A percentile compares a stretch with the other conserved stretches of the same genome.
phyloP scores from a whole-genome alignment of 805 yeast species.

The Yamadazyma philogaea region DNA sequence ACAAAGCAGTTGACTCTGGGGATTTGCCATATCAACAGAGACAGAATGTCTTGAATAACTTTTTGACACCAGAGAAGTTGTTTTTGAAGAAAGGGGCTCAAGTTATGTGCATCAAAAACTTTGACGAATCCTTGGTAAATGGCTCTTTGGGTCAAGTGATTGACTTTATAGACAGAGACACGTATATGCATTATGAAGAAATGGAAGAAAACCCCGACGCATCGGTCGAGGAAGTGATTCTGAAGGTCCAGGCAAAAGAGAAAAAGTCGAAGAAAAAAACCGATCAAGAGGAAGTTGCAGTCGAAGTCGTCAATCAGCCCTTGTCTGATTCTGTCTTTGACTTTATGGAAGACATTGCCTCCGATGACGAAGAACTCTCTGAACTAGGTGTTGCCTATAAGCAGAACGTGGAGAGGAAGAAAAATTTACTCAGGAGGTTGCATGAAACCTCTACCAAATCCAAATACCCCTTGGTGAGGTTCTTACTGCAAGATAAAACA shows the following conservation, averaged over 20 bases:
- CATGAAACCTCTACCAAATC: slow-evolving; percentile 45
- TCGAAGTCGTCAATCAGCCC: slow-evolving; percentile 11
- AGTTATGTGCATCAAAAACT: slow-evolving; percentile 78
- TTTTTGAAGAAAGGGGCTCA: slow-evolving; percentile 69
- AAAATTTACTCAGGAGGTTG: slow-evolving; percentile 39
- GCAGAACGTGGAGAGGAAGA: slow-evolving; percentile 47
- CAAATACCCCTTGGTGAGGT: slow-evolving; percentile 73
- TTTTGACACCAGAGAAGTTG: slow-evolving; percentile 59
- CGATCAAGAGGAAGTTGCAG: slow-evolving; percentile 14
- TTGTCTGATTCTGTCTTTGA: slow-evolving; percentile 49
- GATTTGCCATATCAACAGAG: slow-evolving; percentile 39
- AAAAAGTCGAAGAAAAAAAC: slow-evolving; percentile 16
- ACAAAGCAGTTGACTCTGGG: slow-evolving; percentile 57
- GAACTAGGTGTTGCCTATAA: slow-evolving; percentile 12
- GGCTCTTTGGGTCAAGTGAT: slow-evolving; percentile 73
- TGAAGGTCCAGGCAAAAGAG: slow-evolving; percentile 9
- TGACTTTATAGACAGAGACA: slow-evolving; percentile 47
- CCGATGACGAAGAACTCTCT: slow-evolving; percentile 7
- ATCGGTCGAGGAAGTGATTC: slow-evolving; percentile 19
- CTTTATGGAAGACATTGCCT: slow-evolving; percentile 30
- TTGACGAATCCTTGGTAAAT: slow-evolving; percentile 69
- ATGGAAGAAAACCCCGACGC: slow-evolving; percentile 19
- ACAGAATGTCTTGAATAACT: slow-evolving; percentile 48
- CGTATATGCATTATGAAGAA: slow-evolving; percentile 27
- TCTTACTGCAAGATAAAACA: slow-evolving; percentile 64